Percentiles rank a stretch among this genome's conserved stretches.
Conservation (phyloP, 2,329 filamentous ascomycete species). For the Neonectria faginata region DNA sequence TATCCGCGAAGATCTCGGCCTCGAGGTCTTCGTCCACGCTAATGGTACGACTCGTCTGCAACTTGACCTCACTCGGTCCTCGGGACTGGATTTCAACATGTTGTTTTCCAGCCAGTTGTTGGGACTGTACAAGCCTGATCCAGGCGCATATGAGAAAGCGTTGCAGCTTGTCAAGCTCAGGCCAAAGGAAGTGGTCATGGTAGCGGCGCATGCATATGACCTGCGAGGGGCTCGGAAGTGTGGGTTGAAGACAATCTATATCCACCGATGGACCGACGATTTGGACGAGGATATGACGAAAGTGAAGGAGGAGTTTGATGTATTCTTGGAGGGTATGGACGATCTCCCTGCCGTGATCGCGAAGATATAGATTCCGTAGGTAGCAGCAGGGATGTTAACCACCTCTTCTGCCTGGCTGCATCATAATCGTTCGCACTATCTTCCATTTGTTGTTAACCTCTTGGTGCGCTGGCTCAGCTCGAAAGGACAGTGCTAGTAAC, state of each 20-base stretch:
- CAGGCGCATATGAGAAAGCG: slow-evolving; percentile 58
- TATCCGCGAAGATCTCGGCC: slow-evolving; percentile 51
- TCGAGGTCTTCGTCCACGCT: slow-evolving; percentile 62
- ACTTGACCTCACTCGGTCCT: slow-evolving; percentile 61
- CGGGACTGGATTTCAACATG: slow-evolving; percentile 62
- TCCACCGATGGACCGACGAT: slow-evolving; percentile 66
- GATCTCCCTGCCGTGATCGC: slow-evolving; percentile 27
- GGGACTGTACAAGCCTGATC: slow-evolving; percentile 61
- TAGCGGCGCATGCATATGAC: slow-evolving; percentile 68
- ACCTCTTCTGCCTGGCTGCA: no score
- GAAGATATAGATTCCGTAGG: neutral
- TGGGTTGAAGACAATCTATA: slow-evolving; percentile 65
- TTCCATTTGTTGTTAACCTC: neutral
- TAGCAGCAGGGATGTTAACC: fast-evolving
- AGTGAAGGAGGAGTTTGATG: slow-evolving; percentile 31
- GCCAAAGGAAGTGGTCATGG: slow-evolving; percentile 62
- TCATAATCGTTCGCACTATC: no score
- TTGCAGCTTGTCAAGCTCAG: slow-evolving; percentile 57
- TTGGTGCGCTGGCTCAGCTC: no score
- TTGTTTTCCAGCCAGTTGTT: slow-evolving; percentile 65
- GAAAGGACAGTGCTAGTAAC: no score
- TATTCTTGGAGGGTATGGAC: slow-evolving; percentile 35
- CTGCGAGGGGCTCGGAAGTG: slow-evolving; percentile 58
- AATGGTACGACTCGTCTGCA: slow-evolving; percentile 68
- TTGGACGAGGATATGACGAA: slow-evolving; percentile 51